A percentile compares a stretch with the other conserved stretches of the same genome.
Evolutionary conservation across 495 filamentous ascomycete genomes (phyloP).

Genomic region (Aspergillus nanangensis): DNA sequence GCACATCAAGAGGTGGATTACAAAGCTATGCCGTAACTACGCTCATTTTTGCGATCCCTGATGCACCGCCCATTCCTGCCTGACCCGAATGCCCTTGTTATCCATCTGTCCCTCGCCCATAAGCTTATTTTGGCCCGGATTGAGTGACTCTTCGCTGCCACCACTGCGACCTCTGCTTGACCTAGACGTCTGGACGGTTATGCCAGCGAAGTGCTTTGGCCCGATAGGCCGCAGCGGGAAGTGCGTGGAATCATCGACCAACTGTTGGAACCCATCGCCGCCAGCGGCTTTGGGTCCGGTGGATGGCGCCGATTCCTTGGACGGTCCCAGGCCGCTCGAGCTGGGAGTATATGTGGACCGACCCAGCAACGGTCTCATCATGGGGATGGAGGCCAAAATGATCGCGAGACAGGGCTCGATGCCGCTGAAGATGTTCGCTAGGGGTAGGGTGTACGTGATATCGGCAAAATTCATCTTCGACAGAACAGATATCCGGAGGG

Average conservation of each 20-base stretch:
- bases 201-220: slow-evolving; percentile 1
- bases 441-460: slow-evolving; percentile 13
- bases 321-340: background rate
- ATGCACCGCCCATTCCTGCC: slow-evolving; percentile 4
- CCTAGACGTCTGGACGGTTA: background rate
- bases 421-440: slow-evolving; percentile 15
- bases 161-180: background rate
- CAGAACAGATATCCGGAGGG: slow-evolving; percentile 13
- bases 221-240: slow-evolving; percentile 9
- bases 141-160: slow-evolving; percentile 1
- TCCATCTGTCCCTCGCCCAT: background rate
- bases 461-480: slow-evolving; percentile 10
- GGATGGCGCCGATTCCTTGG: background rate
- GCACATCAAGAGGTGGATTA: no score
- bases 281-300: background rate
- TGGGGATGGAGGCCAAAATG: slow-evolving; percentile 15
- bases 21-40: no score
- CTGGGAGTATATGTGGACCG: slow-evolving; percentile 2
- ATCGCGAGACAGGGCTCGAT: slow-evolving; percentile 19
- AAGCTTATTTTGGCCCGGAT: background rate
- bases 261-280: background rate
- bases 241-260: slow-evolving; percentile 9
- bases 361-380: slow-evolving; percentile 16
- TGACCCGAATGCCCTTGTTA: slow-evolving; percentile 1
- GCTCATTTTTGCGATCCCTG: background rate